phyloP scores from a whole-genome alignment of 116 monocot species.

The Iris pallida region DNA sequence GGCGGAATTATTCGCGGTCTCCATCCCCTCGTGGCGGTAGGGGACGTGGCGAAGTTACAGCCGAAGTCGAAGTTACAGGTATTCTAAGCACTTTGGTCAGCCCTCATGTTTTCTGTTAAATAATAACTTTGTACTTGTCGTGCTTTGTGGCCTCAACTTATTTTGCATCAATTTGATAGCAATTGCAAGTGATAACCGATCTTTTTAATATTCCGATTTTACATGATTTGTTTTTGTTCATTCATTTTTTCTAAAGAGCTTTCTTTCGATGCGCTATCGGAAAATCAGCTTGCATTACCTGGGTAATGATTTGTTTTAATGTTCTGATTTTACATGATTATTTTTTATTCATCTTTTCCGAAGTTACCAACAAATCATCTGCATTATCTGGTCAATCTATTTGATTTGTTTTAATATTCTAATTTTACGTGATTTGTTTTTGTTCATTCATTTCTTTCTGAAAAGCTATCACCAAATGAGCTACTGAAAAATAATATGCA shows the following conservation, averaged over 20 bases:
- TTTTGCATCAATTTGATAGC: not conserved
- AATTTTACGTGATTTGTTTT: too few relatives aligned
- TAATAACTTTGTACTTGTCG: not conserved
- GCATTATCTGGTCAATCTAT: too few relatives aligned
- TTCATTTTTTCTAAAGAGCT: not conserved
- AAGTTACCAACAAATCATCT: too few relatives aligned
- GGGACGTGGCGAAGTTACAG: slow-evolving; percentile 68
- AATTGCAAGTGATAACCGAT: too few relatives aligned
- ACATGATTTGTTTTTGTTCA: not conserved
- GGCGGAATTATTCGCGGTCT: slow-evolving; percentile 67
- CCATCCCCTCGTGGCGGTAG: slow-evolving; percentile 62
- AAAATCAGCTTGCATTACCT: too few relatives aligned
- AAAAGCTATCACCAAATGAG: too few relatives aligned
- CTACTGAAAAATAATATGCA: too few relatives aligned
- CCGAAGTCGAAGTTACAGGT: slow-evolving; percentile 89
- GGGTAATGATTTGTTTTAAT: too few relatives aligned
- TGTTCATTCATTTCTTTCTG: not conserved
- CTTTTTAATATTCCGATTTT: not conserved
- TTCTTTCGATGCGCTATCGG: too few relatives aligned
- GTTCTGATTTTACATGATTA: too few relatives aligned
- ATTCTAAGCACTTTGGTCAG: not conserved
- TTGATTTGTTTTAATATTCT: too few relatives aligned
- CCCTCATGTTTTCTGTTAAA: not conserved
- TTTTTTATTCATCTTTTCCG: too few relatives aligned
- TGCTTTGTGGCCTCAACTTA: not conserved